These are phyloP conservation scores for Cladorrhinum samala DNA, from an alignment of 495 filamentous ascomycete species.

Conservation along the genomic window DNA sequence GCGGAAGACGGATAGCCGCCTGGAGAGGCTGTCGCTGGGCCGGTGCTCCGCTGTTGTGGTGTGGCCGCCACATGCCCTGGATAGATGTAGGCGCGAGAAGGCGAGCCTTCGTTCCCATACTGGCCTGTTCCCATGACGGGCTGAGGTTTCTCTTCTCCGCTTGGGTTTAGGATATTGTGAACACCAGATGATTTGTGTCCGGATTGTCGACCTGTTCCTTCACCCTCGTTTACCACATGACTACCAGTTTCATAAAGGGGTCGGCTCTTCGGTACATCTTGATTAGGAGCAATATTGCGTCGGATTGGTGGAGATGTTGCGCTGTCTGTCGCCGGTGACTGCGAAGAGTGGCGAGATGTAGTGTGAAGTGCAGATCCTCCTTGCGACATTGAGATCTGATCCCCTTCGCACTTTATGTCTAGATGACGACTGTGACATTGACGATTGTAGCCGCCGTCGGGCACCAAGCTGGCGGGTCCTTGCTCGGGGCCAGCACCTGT, in stretches of 20 bases:
- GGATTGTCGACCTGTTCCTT: constrained; percentile 28
- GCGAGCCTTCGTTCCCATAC: constrained; percentile 26
- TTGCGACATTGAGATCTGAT: constrained; percentile 57
- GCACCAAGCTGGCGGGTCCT: constrained; percentile 12
- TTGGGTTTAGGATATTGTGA: constrained; percentile 47
- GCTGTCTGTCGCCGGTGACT: constrained; percentile 22
- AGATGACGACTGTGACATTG: constrained; percentile 49
- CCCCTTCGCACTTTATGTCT: constrained; percentile 46
- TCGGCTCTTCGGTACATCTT: constrained; percentile 21
- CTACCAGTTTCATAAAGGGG: constrained; percentile 28
- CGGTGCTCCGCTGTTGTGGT: constrained; percentile 19
- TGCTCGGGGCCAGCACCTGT: constrained; percentile 22
- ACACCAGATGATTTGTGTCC: constrained; percentile 41
- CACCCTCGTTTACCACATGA: constrained; percentile 22
- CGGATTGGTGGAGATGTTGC: constrained; percentile 25
- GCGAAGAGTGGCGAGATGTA: constrained; percentile 35
- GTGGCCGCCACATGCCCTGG: constrained; percentile 24
- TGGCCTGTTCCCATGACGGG: constrained; percentile 21
- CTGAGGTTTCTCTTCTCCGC: constrained; percentile 14
- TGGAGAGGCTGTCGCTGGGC: constrained; percentile 24
- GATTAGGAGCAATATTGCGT: constrained; percentile 10
- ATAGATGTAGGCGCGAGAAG: constrained; percentile 25
- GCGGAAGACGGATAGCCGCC: constrained; percentile 23
- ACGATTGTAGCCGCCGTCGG: constrained; percentile 28
- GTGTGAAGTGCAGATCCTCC: constrained; percentile 45